phyloP scores from a whole-genome alignment of 164 flowering plant species.

The Akebia trifoliata region DNA sequence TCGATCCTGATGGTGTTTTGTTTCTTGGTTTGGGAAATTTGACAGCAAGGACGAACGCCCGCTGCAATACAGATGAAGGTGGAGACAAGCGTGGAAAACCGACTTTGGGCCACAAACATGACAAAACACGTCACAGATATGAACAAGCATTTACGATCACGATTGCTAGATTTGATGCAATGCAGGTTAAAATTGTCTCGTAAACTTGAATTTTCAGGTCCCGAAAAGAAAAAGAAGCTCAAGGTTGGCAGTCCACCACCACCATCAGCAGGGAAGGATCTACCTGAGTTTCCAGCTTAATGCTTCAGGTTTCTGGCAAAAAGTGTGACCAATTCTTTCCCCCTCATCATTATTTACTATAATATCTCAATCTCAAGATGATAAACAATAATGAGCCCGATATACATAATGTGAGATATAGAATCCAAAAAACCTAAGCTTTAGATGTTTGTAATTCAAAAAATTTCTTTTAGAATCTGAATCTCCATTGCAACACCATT shows the following conservation, averaged over 20 bases:
- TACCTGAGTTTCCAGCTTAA: background rate
- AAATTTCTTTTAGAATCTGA: too few relatives aligned
- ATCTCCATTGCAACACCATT: too few relatives aligned
- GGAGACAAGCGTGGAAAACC: conserved; percentile 31
- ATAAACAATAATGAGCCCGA: too few relatives aligned
- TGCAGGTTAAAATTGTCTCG: conserved; percentile 19
- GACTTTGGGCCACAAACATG: conserved; percentile 49
- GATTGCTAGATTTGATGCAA: conserved; percentile 40
- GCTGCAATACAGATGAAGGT: conserved; percentile 45
- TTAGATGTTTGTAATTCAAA: too few relatives aligned
- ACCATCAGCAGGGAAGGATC: conserved; percentile 10
- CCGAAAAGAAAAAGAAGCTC: conserved; percentile 25
- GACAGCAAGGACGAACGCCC: conserved; percentile 32
- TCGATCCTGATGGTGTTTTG: background rate
- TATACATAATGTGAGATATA: too few relatives aligned
- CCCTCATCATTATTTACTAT: too few relatives aligned
- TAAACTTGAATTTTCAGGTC: conserved; percentile 7
- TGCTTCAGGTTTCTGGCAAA: background rate
- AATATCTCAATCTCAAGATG: too few relatives aligned
- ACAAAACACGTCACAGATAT: conserved; percentile 48
- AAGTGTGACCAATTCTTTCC: background rate
- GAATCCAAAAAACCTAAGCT: too few relatives aligned
- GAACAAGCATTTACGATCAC: conserved; percentile 44
- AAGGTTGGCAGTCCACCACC: conserved; percentile 13
- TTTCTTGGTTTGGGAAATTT: conserved; percentile 6